These are phyloP conservation scores for Colletotrichum orchidophilum DNA, from an alignment of 2,329 filamentous ascomycete genomes.

Conservation along the genomic window DNA sequence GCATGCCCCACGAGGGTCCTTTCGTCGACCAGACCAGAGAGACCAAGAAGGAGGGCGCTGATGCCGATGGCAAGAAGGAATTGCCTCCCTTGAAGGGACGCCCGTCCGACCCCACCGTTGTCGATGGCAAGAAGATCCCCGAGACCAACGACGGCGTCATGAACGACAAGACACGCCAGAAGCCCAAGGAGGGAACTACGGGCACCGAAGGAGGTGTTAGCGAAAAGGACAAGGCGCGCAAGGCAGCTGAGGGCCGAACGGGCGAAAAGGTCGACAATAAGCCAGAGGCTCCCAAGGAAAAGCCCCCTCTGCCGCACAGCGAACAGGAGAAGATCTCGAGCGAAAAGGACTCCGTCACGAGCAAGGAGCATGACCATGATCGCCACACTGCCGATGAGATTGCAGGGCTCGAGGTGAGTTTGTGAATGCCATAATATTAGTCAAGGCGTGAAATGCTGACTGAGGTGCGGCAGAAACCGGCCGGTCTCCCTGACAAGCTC, in stretches of 20 bases:
- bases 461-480: constrained; percentile 71
- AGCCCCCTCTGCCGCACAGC: constrained; percentile 81
- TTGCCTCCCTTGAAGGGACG: constrained; percentile 59
- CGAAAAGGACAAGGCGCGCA: constrained; percentile 82
- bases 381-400: constrained; percentile 49
- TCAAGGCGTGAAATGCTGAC: background rate
- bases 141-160: constrained; percentile 84
- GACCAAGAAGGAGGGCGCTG: constrained; percentile 42
- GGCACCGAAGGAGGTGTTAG: constrained; percentile 91
- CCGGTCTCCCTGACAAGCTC: constrained; percentile 80
- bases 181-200: constrained; percentile 85
- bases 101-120: constrained; percentile 60
- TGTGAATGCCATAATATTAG: background rate
- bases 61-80: constrained; percentile 47
- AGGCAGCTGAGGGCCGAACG: constrained; percentile 72
- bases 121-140: constrained; percentile 70
- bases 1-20: constrained; percentile 90
- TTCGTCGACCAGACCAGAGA: constrained; percentile 62
- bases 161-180: constrained; percentile 82
- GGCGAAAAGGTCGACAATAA: constrained; percentile 76
- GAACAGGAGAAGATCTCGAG: constrained; percentile 75
- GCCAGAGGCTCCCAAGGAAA: constrained; percentile 86
- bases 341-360: constrained; percentile 51
- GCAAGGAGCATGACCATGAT: constrained; percentile 53
- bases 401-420: constrained; percentile 66